Percentiles rank a stretch among this genome's conserved stretches.
These are phyloP conservation scores for Paxillus rubicundulus DNA, from an alignment of 768 basidiomycete genomes.

Conservation along the genomic window DNA sequence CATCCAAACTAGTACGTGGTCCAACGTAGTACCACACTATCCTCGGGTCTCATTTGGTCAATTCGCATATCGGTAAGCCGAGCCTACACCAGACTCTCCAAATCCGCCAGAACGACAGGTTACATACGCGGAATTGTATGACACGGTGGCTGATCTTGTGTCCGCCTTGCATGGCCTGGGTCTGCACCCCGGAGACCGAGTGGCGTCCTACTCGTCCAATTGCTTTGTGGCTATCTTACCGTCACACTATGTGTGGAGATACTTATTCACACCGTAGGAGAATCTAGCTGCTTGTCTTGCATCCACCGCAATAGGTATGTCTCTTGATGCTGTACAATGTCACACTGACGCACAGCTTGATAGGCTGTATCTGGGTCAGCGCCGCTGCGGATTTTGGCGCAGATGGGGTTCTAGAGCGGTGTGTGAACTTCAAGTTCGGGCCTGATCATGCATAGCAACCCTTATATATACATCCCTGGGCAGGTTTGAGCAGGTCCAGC, in stretches of 20 bases:
- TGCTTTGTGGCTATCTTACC: constrained; percentile 56
- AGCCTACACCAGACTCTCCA: constrained; percentile 53
- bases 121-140: constrained; percentile 59
- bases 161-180: constrained; percentile 54
- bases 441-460: constrained; percentile 2
- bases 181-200: constrained; percentile 62
- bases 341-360: neutral
- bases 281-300: constrained; percentile 68
- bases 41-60: constrained; percentile 7
- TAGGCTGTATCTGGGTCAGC: constrained; percentile 76
- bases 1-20: constrained; percentile 63
- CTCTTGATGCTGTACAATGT: neutral
- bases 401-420: constrained; percentile 74
- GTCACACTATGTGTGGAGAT: neutral
- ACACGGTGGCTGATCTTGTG: constrained; percentile 52
- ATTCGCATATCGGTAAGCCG: constrained; percentile 40
- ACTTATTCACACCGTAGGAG: constrained; percentile 43
- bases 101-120: constrained; percentile 43
- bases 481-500: constrained; percentile 78
- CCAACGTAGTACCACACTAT: constrained; percentile 3
- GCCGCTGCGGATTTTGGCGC: constrained; percentile 83
- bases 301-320: constrained; percentile 55
- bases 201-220: constrained; percentile 77
- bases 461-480: neutral
- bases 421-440: constrained; percentile 13